Conservation (phyloP, 106 monocot genomes). For the Ottelia alismoides region DNA sequence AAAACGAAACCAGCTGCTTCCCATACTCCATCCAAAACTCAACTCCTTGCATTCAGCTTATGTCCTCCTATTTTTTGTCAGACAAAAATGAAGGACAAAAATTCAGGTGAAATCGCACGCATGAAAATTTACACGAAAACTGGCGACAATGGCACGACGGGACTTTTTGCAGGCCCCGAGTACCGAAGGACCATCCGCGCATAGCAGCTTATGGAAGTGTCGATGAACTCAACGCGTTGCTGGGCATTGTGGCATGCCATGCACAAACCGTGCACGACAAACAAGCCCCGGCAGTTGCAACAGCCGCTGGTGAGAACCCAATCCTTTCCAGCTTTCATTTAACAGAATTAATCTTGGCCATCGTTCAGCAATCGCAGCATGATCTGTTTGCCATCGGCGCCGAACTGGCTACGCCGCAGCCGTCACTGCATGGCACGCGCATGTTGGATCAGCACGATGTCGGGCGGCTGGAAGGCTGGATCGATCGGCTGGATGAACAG, state of each 20-base stretch:
- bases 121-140: background rate
- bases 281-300: background rate
- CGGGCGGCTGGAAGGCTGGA: background rate
- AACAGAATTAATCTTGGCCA: no score
- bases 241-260: background rate
- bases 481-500: background rate
- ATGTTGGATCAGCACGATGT: background rate
- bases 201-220: background rate
- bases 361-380: background rate
- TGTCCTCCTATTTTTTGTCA: no score
- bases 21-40: no score
- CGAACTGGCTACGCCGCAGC: background rate
- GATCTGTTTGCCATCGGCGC: background rate
- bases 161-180: background rate
- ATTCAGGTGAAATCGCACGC: no score
- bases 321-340: no score
- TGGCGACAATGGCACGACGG: background rate
- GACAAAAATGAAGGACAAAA: no score
- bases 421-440: background rate
- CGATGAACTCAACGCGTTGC: background rate
- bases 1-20: no score
- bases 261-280: no score
- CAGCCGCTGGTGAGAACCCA: no score
- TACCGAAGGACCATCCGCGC: background rate
- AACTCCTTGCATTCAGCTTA: no score